Base-by-base conservation (phyloP, 2,329 filamentous ascomycete genomes). In the Salinomyces thailandicus region DNA sequence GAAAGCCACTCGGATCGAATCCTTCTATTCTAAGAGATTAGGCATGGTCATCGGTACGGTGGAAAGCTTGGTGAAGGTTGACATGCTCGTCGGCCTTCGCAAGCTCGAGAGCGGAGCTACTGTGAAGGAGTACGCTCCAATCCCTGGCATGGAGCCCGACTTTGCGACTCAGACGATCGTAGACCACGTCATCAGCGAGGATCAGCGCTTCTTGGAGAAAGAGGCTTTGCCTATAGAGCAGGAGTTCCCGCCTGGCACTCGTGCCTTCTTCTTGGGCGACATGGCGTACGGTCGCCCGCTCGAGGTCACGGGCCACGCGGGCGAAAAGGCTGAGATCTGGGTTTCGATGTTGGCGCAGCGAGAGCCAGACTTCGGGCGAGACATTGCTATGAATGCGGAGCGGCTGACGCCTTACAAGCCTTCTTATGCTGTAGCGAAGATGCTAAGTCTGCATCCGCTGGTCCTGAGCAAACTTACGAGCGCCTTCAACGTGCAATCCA, bases 381-480 rank as follows among this genome's bases (percentile, higher is more conserved):
- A 77, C 5, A 78, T 93, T 48, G 85, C 89, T 30, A 62, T 62
- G 33, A 69, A 77, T 38, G 78, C 85, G 13, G 81, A 89, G 56
- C 71, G 69, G 33, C 66, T 69, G 36, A 84, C 77, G 39, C 79
- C 75, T 1, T 98, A 96, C 59, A 78, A 74, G 18, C 87, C 91
- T 5, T 93, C 89, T 0, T 96, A 80, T 58, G 73, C 80, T n/a
- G 84, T 98, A 42, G 85, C 93, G 11, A 82, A 78, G 53, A 77
- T 81, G 55, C 69, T 98, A 8, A 72, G 75, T 4, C 68, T 98
- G 43, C 87, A 93, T 47, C 81, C 87, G 5, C 69, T 98, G 33
- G 82, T 91, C 2, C 68, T 98, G 19, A 93, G 87, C 61, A 98
- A 94, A 69, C 83, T 98, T 52, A 96, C 91, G 0, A 93, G 91